Evolutionary conservation across 495 filamentous ascomycete genomes (phyloP), one percentile per base, ranked within the genome.

Genomic region (Letharia columbiana): DNA sequence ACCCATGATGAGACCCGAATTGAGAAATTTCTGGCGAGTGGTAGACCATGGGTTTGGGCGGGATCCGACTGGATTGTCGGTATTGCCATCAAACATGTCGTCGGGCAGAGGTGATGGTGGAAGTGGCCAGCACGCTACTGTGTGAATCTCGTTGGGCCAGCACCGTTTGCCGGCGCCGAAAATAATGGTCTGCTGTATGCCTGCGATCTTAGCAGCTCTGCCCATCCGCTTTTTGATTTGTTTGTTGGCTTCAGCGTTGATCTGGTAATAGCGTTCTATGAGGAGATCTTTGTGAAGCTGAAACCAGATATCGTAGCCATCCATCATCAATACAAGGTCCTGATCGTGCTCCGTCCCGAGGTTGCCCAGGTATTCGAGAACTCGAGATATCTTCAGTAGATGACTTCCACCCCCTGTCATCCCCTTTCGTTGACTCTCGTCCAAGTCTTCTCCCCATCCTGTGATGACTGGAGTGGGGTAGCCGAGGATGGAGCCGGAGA

Each of bases 291-390:
- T 60, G 23, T 41, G 64, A 15, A 66, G 41, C 45, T 66, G 64
- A 20, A 66, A 66, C 64, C 64, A 66, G 10, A 66, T 60, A n/a
- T 66, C 64, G 42, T 66, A 66, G 39, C 40, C 64, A 39, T 66
- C 64, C 39, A 66, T 66, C 64, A 66, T 66, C 40, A 66, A n/a
- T 12, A 66, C 57, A 2, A 66, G 41, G 28, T 66, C 64, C 18
- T 66, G 23, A 49, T 66, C 40, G 20, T 63, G 64, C 33, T 47
- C 64, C 23, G 64, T 49, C 35, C 41, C 35, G 5, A 66, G 40
- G 13, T 60, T 42, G 33, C 47, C 41, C 40, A 66, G 41, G 11
- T 56, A 61, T 37, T 42, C 52, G 8, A 66, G 52, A n/a, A 60
- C 57, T 5, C 42, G 42, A 15, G 64, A 61, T 60, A 66, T 66